phyloP scores from a whole-genome alignment of 2,329 filamentous ascomycete genomes.

The Trichoderma aggressivum region DNA sequence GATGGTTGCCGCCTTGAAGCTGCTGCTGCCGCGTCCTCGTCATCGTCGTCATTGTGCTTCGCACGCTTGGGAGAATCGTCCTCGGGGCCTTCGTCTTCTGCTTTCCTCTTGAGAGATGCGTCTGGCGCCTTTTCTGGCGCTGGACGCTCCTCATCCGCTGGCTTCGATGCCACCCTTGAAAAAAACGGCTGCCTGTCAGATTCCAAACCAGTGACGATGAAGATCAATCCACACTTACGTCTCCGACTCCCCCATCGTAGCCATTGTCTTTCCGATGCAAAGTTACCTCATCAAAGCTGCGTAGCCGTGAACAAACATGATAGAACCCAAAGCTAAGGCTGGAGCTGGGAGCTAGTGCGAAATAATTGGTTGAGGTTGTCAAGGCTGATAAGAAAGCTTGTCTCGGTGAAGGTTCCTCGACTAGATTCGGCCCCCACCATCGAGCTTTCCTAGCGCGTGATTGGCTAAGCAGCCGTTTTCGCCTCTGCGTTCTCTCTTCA shows the following conservation, averaged over 20 bases:
- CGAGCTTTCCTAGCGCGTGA: background rate
- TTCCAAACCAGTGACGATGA: background rate
- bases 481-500: conserved; percentile 1
- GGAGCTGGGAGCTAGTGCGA: background rate
- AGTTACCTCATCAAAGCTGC: background rate
- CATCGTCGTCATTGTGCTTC: conserved; percentile 25
- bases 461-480: background rate
- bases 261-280: conserved; percentile 9
- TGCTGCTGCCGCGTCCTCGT: conserved; percentile 7
- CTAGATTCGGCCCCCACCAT: conserved; percentile 9
- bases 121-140: conserved; percentile 6
- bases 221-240: background rate
- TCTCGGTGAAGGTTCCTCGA: conserved; percentile 12
- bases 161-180: conserved; percentile 7
- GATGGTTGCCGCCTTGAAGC: background rate
- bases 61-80: conserved; percentile 27
- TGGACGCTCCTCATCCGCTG: background rate
- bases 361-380: conserved; percentile 21
- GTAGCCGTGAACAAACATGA: background rate
- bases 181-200: background rate
- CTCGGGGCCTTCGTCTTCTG: conserved; percentile 22
- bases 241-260: conserved; percentile 12
- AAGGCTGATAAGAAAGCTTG: conserved; percentile 27
- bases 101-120: conserved; percentile 31
- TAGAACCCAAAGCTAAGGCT: background rate